These are phyloP conservation scores for Colletotrichum echinochloae DNA, from an alignment of 2,329 filamentous ascomycete species.

Conservation along the genomic window DNA sequence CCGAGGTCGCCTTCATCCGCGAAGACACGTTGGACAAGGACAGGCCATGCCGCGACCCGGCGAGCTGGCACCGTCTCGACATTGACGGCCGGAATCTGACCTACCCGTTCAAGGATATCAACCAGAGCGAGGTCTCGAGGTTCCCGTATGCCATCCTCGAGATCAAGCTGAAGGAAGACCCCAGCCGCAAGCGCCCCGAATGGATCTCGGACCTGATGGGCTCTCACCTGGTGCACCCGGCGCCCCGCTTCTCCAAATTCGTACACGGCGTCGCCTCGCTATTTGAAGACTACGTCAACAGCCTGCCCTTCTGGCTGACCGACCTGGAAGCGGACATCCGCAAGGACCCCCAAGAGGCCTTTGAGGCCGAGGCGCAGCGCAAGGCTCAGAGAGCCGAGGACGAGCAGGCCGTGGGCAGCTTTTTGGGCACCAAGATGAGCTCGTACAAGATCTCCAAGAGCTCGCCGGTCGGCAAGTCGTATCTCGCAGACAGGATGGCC, in stretches of 20 bases:
- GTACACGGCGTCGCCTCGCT: conserved; percentile 91
- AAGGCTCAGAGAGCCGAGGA: conserved; percentile 86
- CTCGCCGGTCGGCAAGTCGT: conserved; percentile 77
- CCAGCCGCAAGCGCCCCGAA: conserved; percentile 75
- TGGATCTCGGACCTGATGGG: conserved; percentile 95
- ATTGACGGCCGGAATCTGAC: conserved; percentile 86
- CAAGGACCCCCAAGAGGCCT: conserved; percentile 89
- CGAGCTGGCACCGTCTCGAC: conserved; percentile 91
- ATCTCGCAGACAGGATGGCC: conserved; percentile 67
- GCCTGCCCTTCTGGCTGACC: conserved; percentile 94
- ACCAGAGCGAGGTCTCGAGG: conserved; percentile 89
- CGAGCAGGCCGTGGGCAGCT: conserved; percentile 88
- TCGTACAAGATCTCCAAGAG: conserved; percentile 71
- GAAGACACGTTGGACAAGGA: conserved; percentile 81
- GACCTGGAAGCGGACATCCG: conserved; percentile 94
- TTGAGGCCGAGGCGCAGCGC: conserved; percentile 90
- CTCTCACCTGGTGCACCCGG: conserved; percentile 91
- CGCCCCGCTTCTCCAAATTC: conserved; percentile 95
- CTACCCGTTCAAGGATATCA: conserved; percentile 88
- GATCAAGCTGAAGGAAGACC: conserved; percentile 84
- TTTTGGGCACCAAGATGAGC: conserved; percentile 72
- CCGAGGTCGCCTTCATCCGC: conserved; percentile 87
- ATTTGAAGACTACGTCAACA: conserved; percentile 97
- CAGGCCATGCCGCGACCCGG: conserved; percentile 88
- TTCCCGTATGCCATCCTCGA: conserved; percentile 94